Evolutionary conservation across 345 rosid genomes (phyloP), one percentile per base, ranked within the genome.

Genomic region (Brassica cretica): DNA sequence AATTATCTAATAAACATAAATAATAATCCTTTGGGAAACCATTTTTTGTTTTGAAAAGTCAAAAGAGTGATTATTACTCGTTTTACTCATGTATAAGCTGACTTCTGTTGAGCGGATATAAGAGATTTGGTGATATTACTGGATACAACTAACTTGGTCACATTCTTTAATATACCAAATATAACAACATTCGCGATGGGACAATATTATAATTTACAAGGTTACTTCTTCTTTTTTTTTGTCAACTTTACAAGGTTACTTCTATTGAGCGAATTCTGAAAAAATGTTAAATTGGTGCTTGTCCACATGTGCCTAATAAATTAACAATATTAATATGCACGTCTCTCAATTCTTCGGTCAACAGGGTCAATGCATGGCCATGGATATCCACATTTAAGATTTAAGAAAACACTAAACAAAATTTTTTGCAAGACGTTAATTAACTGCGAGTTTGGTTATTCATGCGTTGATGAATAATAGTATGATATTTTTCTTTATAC

Each of bases 341-440:
- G 10, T 55, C 21, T 75, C 37, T 39, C 2, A 27, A 8, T 59
- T 14, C 15, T 11, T 39, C 29, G 60, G 66, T 77, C 76, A 71
- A 71, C 58, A 39, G 68, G 73, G 68, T 72, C 81, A 66, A 78
- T 78, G 76, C 72, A 72, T 41, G 32, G n/a, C 35, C 61, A 77
- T 37, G 39, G 8, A 19, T 41, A 70, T 19, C 39, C 21, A 24
- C 21, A 5, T 51, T 55, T 15, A 15, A 18, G 29, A 5, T 18
- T 3, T 39, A 37, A 18, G 8, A 37, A 65, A 30, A 30, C 44
- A 64, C 5, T 18, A 29, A 14, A 30, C 14, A 24, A 2, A 5
- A 10, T 0, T 5, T 11, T 60, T 25, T 25, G 6, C 4, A 11
- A 14, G 12, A 63, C 24, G 24, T 7, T 30, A 63, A 63, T 7